Evolutionary conservation across 257 asterid species (phyloP), one percentile per base, ranked within the genome.

Genomic region (Agastache rugosa): DNA sequence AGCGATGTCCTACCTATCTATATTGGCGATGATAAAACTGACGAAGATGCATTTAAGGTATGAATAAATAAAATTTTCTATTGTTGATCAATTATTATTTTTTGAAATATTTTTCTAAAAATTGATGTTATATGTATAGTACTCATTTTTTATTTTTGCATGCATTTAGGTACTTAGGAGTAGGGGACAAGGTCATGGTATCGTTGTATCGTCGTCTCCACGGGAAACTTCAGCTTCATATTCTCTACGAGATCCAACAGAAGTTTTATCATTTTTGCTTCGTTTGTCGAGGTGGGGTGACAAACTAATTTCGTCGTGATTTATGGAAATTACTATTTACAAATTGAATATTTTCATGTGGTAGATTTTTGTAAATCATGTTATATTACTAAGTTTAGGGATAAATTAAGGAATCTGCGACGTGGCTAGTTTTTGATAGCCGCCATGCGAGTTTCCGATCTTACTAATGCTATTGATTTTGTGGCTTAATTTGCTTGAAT

Each of bases 11-110:
- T 91, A 68, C 93, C 98, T 0, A 34, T 93, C 41, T 93, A 87
- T 62, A 81, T 93, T 0, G 97, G 98, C 5, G 98, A 91, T 58
- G 98, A 93, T 75, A 84, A 69, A 70, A 89, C 96, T 7, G 98
- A 93, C 15, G 98, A 93, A 83, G 98, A 93, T 66, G 98, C 95
- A 2, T 93, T 93, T 58, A 85, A 87, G 96, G 98, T 92, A 11
- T 8, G 31, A 1, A 11, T 1, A n/a, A 17, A 5, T 2, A 2
- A 17, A 51, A 51, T 7, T 51, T 17, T 51, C 58, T 6, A 51
- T 51, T 17, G 1, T 51, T 8, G 1, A 17, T 51, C 25, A 11
- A 17, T n/a, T n/a, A 8, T 51, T 29, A 29, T 29, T 29, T 29
- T 5, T 29, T 29, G 34, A 29, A 29, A 29, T 29, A 29, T 51